Evolutionary conservation across 805 yeast species (phyloP).

Genomic region (Yarrowia sp.): DNA sequence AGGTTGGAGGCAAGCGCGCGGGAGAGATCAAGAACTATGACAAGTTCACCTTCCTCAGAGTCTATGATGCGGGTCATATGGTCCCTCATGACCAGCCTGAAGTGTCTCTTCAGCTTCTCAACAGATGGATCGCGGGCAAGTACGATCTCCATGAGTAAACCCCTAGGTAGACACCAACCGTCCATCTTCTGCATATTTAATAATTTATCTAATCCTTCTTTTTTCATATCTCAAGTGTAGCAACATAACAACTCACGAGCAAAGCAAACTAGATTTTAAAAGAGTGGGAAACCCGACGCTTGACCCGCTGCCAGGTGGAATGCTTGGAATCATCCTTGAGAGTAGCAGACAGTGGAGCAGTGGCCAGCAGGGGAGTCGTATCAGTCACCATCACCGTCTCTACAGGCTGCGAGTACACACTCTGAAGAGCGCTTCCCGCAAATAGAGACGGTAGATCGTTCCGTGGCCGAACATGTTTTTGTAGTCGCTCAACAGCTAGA

Average conservation of each 20-base stretch:
- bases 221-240: background rate
- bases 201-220: no score
- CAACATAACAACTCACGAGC: background rate
- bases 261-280: conserved; percentile 18
- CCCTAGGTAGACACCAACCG: no score
- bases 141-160: background rate
- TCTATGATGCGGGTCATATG: conserved; percentile 87
- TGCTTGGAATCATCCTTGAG: background rate
- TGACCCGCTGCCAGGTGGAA: conserved; percentile 11
- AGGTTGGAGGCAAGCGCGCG: conserved; percentile 41
- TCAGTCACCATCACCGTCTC: background rate
- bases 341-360: background rate
- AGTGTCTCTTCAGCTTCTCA: conserved; percentile 63
- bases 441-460: background rate
- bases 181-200: no score
- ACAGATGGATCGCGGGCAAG: conserved; percentile 55
- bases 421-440: background rate
- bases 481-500: background rate
- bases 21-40: conserved; percentile 71
- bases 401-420: background rate
- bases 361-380: background rate
- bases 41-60: conserved; percentile 71
- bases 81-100: conserved; percentile 87
- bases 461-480: background rate
- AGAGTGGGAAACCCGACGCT: background rate